Evolutionary conservation across 306 rosid genomes (phyloP).

Genomic region (Ceratonia siliqua): DNA sequence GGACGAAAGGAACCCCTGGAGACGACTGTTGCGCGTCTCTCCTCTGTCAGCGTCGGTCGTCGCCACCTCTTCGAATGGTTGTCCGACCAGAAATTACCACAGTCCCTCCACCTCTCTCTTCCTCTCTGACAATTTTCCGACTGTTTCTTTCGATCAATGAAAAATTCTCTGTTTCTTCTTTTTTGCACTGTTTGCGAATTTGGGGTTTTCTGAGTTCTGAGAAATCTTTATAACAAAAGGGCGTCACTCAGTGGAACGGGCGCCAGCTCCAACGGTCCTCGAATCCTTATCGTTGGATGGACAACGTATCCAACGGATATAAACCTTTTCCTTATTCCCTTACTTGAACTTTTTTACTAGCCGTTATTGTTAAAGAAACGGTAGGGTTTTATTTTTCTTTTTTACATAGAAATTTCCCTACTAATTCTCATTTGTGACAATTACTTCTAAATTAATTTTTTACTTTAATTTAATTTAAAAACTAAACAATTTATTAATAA

Average conservation of each 20-base stretch:
- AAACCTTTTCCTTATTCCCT: not conserved
- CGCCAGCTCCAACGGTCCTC: constrained; percentile 41
- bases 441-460: not conserved
- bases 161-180: not conserved
- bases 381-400: not conserved
- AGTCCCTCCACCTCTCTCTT: not conserved
- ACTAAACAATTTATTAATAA: not conserved
- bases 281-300: constrained; percentile 21
- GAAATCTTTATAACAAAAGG: not conserved
- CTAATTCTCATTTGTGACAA: not conserved
- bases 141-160: not conserved
- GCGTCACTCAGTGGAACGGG: not conserved
- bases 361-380: constrained; percentile 26
- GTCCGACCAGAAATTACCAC: not conserved
- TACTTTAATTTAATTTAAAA: not conserved
- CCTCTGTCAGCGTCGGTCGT: constrained; percentile 43
- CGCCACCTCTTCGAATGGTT: constrained; percentile 57
- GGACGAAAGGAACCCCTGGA: constrained; percentile 66
- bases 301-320: constrained; percentile 33
- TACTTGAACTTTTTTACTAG: constrained; percentile 29
- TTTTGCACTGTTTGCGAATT: not conserved
- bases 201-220: not conserved
- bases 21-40: constrained; percentile 68
- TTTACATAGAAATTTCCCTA: not conserved
- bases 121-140: not conserved